Evolutionary conservation across 139 green algal genomes (phyloP), one percentile per base, ranked within the genome.

Genomic region (Picochlorum sp.): DNA sequence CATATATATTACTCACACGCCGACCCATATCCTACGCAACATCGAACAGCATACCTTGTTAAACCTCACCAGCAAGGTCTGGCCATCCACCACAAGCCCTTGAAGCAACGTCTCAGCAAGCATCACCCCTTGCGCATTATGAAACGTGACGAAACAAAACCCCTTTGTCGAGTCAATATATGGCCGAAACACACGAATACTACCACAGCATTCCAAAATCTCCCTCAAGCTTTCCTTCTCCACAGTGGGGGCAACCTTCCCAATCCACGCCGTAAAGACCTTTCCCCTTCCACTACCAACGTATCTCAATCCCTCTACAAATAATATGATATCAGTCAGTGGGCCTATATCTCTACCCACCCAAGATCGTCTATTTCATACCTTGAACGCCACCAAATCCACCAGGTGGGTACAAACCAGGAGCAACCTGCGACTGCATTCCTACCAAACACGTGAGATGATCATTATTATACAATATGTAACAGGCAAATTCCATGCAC

Each of bases 131-230:
- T 92, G 79, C 1, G 79, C 76, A 32, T 87, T 76, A 51, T 85
- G 81, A 68, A 87, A 97, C 64, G 94, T 90, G 55, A 79, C 89
- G 55, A 97, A 97, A 20, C 90, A 90, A 80, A 97, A 97, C 9
- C 84, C 86, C 64, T 96, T 97, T 37, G 70, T 70, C 44, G 70
- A 57, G 57, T 96, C 89, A 13, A n/a, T 72, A 13, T 85, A 75
- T 1, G 85, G 81, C 74, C 96, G 96, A 91, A 90, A 97, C 28
- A 74, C 85, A 55, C 83, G 84, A 9, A 96, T 44, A 2, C 65
- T 26, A 0, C 91, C 90, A 68, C 91, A 96, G 14, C 82, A 84
- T 54, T 91, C 83, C 44, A 97, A 78, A 51, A 96, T 68, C 30
- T 66, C 67, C 24, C 49, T 38, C 1, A 97, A 70, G 1, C 86